These are phyloP conservation scores for Trebouxia gelatinosa DNA, from an alignment of 163 green algal species.

Conservation along the genomic window DNA sequence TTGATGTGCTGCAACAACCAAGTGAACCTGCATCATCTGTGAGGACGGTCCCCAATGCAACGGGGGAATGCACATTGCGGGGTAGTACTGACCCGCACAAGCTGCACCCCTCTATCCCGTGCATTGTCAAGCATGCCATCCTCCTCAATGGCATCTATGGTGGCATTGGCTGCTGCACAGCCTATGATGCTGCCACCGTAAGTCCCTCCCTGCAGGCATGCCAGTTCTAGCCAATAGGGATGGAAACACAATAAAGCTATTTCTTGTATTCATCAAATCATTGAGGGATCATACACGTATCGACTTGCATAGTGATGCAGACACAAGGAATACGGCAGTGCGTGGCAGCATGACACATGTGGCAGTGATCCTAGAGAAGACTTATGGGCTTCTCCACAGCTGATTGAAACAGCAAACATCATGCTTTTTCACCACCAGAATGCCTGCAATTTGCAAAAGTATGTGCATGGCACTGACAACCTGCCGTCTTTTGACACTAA, in stretches of 20 bases:
- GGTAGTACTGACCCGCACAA: conserved; percentile 32
- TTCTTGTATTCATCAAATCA: not conserved
- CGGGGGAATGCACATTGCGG: no score
- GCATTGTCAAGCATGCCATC: conserved; percentile 78
- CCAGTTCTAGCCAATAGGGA: no score
- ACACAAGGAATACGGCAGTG: no score
- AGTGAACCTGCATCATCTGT: not conserved
- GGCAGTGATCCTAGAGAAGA: no score
- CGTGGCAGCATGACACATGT: no score
- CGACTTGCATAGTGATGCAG: not conserved
- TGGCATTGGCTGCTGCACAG: conserved; percentile 73
- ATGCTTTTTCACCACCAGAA: no score
- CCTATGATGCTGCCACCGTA: conserved; percentile 77
- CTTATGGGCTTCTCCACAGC: no score
- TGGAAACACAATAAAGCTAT: not conserved
- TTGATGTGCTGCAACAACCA: not conserved
- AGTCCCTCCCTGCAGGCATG: conserved; percentile 60
- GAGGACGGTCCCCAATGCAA: not conserved
- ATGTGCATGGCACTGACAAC: no score
- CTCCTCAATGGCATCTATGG: conserved; percentile 75
- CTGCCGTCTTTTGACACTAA: no score
- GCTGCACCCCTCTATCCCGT: conserved; percentile 59
- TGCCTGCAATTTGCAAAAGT: no score
- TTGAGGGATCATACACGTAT: not conserved
- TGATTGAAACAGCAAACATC: no score